phyloP scores from a whole-genome alignment of 176 grass and related monocot genomes.

The Neostapfia colusana region DNA sequence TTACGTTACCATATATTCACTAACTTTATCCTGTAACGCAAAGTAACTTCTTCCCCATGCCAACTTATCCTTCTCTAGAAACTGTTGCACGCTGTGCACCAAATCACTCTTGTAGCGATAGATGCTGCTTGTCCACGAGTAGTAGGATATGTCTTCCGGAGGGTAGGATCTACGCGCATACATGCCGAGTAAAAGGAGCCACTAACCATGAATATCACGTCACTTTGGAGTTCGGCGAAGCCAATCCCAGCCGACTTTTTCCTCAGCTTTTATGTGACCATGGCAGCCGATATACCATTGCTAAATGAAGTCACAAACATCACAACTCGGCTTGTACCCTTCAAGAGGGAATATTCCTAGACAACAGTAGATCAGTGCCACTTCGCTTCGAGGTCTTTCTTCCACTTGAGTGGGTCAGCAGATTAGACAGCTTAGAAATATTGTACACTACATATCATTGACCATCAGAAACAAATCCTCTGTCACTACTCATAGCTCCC shows the following conservation, averaged over 20 bases:
- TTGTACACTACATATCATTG: neutral
- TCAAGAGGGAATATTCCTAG: constrained; percentile 46
- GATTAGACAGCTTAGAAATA: constrained; percentile 28
- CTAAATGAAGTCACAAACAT: constrained; percentile 34
- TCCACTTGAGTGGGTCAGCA: constrained; percentile 41
- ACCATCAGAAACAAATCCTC: constrained; percentile 27
- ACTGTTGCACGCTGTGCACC: constrained; percentile 6
- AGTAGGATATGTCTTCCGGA: constrained; percentile 31
- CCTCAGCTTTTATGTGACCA: constrained; percentile 15
- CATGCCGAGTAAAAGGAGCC: constrained; percentile 24
- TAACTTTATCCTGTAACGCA: neutral
- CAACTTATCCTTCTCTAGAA: neutral
- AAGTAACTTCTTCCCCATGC: neutral
- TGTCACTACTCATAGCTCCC: constrained; percentile 29
- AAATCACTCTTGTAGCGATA: constrained; percentile 2
- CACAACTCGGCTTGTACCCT: constrained; percentile 24
- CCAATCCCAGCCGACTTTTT: constrained; percentile 29
- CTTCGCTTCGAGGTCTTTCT: constrained; percentile 34
- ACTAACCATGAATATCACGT: constrained; percentile 21
- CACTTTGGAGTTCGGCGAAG: constrained; percentile 19
- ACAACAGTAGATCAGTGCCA: constrained; percentile 43
- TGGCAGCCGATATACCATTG: constrained; percentile 23
- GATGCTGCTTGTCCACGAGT: constrained; percentile 1
- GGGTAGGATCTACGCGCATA: constrained; percentile 16
- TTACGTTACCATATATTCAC: neutral